A percentile compares a stretch with the other conserved stretches of the same genome.
Conservation (phyloP, 805 yeast species). For the Hanseniaspora lindneri region DNA sequence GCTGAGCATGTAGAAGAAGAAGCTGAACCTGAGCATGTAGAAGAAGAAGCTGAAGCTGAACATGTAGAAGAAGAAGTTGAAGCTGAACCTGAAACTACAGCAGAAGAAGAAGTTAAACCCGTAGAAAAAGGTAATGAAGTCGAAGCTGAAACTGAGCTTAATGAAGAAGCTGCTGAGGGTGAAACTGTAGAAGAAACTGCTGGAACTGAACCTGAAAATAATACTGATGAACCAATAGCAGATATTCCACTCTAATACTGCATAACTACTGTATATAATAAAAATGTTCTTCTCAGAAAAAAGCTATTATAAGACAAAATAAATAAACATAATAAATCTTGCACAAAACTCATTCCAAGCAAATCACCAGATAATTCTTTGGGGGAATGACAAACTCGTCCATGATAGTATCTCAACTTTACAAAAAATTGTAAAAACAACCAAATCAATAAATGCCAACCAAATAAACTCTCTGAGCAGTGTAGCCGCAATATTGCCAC, state of each 20-base stretch:
- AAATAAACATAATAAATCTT: no score
- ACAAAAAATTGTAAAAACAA: slow-evolving; percentile 46
- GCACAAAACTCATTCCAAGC: neutral
- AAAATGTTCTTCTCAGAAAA: no score
- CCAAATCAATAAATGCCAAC: slow-evolving; percentile 45
- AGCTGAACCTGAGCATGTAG: slow-evolving; percentile 15
- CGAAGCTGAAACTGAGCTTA: neutral
- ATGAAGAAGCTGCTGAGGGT: neutral
- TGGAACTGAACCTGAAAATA: no score
- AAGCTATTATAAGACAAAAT: no score
- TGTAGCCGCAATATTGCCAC: slow-evolving; percentile 22
- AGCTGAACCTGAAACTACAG: no score
- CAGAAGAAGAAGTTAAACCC: neutral
- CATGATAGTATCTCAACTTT: slow-evolving; percentile 48
- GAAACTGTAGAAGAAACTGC: neutral
- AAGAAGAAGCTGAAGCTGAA: slow-evolving; percentile 16
- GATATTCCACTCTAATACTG: slow-evolving; percentile 11
- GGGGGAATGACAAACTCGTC: slow-evolving; percentile 47
- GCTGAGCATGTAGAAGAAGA: slow-evolving; percentile 1
- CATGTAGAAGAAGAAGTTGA: slow-evolving; percentile 17
- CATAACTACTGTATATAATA: slow-evolving; percentile 6
- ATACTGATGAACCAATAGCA: no score
- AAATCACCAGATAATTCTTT: slow-evolving; percentile 80
- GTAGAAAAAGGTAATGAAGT: slow-evolving; percentile 3
- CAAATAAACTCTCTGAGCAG: slow-evolving; percentile 44